Evolutionary conservation across 306 rosid species (phyloP), one percentile per base, ranked within the genome.

Genomic region (Biancaea sappan): DNA sequence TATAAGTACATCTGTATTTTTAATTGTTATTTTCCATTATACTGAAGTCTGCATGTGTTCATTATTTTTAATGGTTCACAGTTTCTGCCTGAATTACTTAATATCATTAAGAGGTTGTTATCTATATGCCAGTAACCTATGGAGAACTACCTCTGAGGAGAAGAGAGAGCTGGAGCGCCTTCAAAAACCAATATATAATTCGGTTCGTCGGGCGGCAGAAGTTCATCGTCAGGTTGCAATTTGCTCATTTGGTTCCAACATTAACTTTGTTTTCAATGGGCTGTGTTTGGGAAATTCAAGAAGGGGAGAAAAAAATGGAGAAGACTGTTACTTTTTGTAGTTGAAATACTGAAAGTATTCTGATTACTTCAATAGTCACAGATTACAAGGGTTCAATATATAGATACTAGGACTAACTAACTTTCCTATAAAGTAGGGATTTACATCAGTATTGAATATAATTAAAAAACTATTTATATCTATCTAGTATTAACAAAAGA

Each of bases 131-230:
- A 91, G 97, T 79, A 94, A 91, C 80, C 66, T 92, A 24, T 94
- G 99, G 99, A 90, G 99, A 86, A 87, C 92, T 43, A 91, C 95
- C 65, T 88, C 96, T 59, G 99, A 94, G 81, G 99, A 94, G 82
- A 94, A 91, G 87, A 94, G 98, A 86, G 97, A 91, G 84, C 73
- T 94, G 88, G 98, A 94, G 83, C 96, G 97, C 80, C 95, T 94
- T 67, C 86, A 94, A 81, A 91, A 87, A 77, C 98, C 98, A 72
- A 76, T 83, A 37, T 88, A 94, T 76, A 86, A 92, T 91, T 94
- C 98, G 16, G 92, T 94, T 75, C 98, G 98, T 60, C 88, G 93
- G 74, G 98, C 98, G 5, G 95, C 98, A 38, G 97, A 94, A 86
- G 98, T 94, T 84, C 98, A 94, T 87, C 96, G 98, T 65, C 98